Evolutionary conservation across 2,329 filamentous ascomycete species (phyloP), one percentile per base, ranked within the genome.

Genomic region (Chalara sp.): DNA sequence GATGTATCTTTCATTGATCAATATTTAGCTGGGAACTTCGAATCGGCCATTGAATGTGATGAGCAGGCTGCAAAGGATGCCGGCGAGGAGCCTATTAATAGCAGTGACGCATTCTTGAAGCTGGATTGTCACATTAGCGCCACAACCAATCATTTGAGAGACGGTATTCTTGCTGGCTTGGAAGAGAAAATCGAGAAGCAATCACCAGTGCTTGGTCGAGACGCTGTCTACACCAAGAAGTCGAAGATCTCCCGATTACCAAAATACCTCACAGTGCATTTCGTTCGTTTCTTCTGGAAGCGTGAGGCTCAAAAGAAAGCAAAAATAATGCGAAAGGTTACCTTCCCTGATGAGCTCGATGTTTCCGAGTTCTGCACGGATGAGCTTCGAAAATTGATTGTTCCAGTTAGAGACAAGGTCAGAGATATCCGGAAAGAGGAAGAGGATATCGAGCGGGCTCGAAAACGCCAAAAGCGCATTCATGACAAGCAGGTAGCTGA

Each of bases 271-370:
- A 93, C 93, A 0, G 89, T 99, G 4, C 93, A 99, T 70, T 96
- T 99, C 67, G 88, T 99, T 51, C 89, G 93, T 57, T 99, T 99
- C 73, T 96, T 92, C 74, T 99, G 93, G 93, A 92, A 95, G 66
- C 83, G 86, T 44, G 89, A 95, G 60, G 90, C 89, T 4, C 86
- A 95, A 70, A 97, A 97, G 76, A 99, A 99, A 77, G 91, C 92
- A 59, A 99, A 99, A 78, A 99, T 99, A 62, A 92, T 99, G 88
- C 88, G 91, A 67, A 99, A 97, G 72, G 93, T 99, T 51, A 92
- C 89, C 0, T 99, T 99, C 67, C 92, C 92, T 6, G 84, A 88
- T 47, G 93, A 99, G 70, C 75, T 99, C 33, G 93, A 99, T 63
- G 83, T 89, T 39, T 84, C 95, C 28, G 93, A 99, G 66, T 96